These are phyloP conservation scores for Apiospora malaysiana DNA, from an alignment of 2,329 filamentous ascomycete species.

Conservation along the genomic window DNA sequence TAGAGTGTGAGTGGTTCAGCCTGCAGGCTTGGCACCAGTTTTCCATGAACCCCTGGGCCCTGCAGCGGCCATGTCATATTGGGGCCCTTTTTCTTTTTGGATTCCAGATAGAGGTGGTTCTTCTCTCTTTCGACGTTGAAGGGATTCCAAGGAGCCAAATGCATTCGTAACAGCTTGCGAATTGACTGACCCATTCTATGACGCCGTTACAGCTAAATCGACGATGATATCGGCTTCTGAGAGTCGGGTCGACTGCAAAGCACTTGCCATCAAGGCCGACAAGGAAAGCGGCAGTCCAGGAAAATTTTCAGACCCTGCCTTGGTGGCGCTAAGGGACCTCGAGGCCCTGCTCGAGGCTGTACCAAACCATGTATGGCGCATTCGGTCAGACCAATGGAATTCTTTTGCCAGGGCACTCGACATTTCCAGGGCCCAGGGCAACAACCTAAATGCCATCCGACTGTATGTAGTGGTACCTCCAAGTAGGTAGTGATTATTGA, in stretches of 20 bases:
- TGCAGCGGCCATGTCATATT: conserved; percentile 6
- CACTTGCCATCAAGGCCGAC: background rate
- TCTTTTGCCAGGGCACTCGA: background rate
- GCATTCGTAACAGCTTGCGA: conserved; percentile 5
- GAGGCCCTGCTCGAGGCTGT: conserved; percentile 15
- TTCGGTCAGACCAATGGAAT: conserved; percentile 1
- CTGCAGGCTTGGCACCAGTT: conserved; percentile 14
- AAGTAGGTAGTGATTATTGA: background rate
- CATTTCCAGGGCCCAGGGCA: too few relatives aligned
- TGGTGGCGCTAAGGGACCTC: conserved; percentile 13
- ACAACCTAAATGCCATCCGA: background rate
- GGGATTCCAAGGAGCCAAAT: background rate
- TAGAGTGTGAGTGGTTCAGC: conserved; percentile 21
- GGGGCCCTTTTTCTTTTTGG: background rate
- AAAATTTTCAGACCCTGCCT: conserved; percentile 12
- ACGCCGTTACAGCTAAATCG: background rate
- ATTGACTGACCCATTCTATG: background rate
- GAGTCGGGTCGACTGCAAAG: background rate
- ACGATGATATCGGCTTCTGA: background rate
- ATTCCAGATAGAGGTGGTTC: background rate
- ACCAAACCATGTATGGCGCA: background rate
- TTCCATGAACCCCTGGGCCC: conserved; percentile 1
- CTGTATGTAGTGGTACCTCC: background rate
- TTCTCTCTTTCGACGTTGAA: background rate
- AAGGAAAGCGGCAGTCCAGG: background rate